A percentile compares a stretch with the other conserved stretches of the same genome.
Conservation (phyloP, 2,329 filamentous ascomycete species). For the Trichoderma atroviride region DNA sequence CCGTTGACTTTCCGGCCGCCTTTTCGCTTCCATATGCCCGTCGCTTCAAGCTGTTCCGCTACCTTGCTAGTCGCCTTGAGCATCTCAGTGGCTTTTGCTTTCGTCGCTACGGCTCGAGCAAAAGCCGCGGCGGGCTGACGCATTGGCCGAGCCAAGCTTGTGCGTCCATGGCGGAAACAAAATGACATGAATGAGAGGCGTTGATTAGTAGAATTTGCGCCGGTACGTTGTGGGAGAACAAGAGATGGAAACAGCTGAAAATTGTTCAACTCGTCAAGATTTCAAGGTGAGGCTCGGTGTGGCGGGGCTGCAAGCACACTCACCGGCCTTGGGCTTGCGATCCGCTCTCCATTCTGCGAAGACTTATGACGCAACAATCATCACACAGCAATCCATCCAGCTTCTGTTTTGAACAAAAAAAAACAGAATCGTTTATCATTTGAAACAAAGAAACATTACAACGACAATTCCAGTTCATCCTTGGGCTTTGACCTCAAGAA, state of each 20-base stretch:
- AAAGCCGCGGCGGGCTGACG: constrained; percentile 17
- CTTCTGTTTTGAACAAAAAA: background rate
- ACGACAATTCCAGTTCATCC: background rate
- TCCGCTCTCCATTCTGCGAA: background rate
- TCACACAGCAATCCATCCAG: background rate
- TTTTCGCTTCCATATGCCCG: constrained; percentile 34
- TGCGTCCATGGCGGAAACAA: constrained; percentile 20
- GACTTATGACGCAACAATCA: background rate
- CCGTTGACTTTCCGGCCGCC: constrained; percentile 27
- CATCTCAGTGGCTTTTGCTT: constrained; percentile 27
- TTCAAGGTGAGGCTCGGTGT: constrained; percentile 20
- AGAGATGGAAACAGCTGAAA: background rate
- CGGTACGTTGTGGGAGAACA: background rate
- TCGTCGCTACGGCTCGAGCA: constrained; percentile 21
- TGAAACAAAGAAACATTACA: background rate
- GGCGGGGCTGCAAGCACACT: background rate
- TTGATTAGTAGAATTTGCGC: background rate
- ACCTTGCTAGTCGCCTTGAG: constrained; percentile 29
- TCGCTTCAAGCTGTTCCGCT: constrained; percentile 35
- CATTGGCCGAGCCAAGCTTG: constrained; percentile 26
- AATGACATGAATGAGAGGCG: constrained; percentile 27
- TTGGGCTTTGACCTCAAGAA: background rate
- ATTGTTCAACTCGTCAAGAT: background rate
- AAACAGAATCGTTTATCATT: background rate
- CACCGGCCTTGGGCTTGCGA: constrained; percentile 10